Evolutionary conservation across 768 basidiomycete species (phyloP).

Genomic region (Dentipellis sp.): DNA sequence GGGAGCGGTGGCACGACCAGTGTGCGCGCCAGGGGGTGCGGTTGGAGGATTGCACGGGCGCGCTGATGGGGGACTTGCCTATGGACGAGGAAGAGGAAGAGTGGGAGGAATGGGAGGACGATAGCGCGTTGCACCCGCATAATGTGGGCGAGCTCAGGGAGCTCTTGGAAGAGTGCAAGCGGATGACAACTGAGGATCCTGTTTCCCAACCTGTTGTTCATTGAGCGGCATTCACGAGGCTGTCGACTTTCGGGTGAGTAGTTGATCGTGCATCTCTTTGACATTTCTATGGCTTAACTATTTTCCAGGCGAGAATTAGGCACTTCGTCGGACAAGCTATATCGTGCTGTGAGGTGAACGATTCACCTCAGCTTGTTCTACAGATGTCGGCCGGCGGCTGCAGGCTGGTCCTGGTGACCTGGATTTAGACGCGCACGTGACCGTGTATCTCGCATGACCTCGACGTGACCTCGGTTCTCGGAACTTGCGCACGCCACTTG

Average conservation of each 20-base stretch:
- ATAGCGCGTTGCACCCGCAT: slow-evolving; percentile 14
- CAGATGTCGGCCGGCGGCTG: not conserved
- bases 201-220: too few relatives aligned
- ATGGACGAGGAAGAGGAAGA: slow-evolving; percentile 24
- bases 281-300: too few relatives aligned
- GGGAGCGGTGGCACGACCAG: slow-evolving; percentile 62
- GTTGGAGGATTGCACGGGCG: slow-evolving; percentile 73
- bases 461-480: not conserved
- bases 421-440: not conserved
- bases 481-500: not conserved
- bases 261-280: too few relatives aligned
- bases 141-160: slow-evolving; percentile 13
- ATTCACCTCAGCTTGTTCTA: too few relatives aligned
- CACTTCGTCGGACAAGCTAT: too few relatives aligned
- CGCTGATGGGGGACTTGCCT: slow-evolving; percentile 38
- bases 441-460: not conserved
- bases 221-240: too few relatives aligned
- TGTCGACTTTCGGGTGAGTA: too few relatives aligned
- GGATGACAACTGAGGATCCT: slow-evolving; percentile 3
- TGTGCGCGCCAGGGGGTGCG: slow-evolving; percentile 41
- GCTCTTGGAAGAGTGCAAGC: slow-evolving; percentile 12
- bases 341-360: too few relatives aligned
- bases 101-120: slow-evolving; percentile 19
- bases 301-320: too few relatives aligned
- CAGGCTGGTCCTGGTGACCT: not conserved